These are phyloP conservation scores for Mycena rosella DNA, from an alignment of 768 basidiomycete species.

Conservation along the genomic window DNA sequence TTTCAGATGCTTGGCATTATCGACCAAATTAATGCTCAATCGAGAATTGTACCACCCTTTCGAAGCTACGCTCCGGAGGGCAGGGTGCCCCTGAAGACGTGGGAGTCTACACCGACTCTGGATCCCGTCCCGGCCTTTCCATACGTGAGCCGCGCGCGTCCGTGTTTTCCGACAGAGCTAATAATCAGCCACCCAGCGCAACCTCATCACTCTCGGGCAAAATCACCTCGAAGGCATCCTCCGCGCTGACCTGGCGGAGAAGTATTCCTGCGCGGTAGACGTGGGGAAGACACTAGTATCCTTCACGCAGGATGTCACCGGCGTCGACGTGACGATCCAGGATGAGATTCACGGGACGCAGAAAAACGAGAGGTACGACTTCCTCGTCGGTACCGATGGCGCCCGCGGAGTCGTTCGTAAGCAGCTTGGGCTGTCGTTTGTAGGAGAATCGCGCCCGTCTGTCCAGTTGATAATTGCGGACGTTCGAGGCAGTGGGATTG, in stretches of 20 bases:
- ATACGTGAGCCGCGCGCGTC: conserved; percentile 29
- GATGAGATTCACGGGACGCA: conserved; percentile 21
- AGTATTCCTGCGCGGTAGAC: conserved; percentile 39
- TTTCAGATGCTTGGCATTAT: conserved; percentile 41
- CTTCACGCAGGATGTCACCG: conserved; percentile 35
- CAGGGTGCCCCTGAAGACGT: conserved; percentile 4
- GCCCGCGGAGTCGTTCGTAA: conserved; percentile 40
- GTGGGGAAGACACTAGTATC: conserved; percentile 33
- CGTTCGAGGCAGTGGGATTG: conserved; percentile 55
- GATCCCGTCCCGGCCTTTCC: conserved; percentile 39
- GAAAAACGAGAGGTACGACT: conserved; percentile 13
- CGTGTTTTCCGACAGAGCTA: not conserved
- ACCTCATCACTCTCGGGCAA: conserved; percentile 31
- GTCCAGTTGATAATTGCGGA: conserved; percentile 42
- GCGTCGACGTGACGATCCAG: conserved; percentile 36
- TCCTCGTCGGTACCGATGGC: conserved; percentile 42
- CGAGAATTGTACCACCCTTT: conserved; percentile 14
- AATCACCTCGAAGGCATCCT: conserved; percentile 37
- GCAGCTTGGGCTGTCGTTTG: conserved; percentile 39
- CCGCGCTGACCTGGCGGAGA: conserved; percentile 34
- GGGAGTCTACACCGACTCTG: conserved; percentile 15
- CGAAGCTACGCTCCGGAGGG: conserved; percentile 30
- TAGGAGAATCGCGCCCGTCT: conserved; percentile 45
- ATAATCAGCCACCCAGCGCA: conserved; percentile 24
- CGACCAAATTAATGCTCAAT: conserved; percentile 20